phyloP scores from a whole-genome alignment of 495 filamentous ascomycete genomes.

The Parachaetomium inaequale region DNA sequence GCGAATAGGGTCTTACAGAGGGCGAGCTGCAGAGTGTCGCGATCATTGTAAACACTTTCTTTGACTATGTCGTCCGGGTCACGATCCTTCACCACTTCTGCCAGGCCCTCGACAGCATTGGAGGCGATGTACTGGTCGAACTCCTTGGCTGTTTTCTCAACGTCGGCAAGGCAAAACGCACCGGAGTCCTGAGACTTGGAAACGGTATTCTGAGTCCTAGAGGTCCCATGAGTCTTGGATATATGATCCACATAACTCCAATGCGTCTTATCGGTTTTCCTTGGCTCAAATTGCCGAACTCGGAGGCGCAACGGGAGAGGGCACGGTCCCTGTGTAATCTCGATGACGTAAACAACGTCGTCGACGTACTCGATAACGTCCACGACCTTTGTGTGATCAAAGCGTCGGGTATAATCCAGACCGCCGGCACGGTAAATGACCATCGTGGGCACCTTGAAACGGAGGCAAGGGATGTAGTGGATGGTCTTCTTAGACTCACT shows the following conservation, averaged over 20 bases:
- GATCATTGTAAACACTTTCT: constrained; percentile 27
- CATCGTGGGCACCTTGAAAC: constrained; percentile 38
- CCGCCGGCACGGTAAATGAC: constrained; percentile 39
- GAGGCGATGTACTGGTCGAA: constrained; percentile 34
- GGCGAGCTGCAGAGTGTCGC: constrained; percentile 16
- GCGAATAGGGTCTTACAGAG: constrained; percentile 14
- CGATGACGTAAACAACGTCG: constrained; percentile 25
- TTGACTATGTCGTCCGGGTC: constrained; percentile 19
- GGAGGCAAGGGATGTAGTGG: constrained; percentile 40
- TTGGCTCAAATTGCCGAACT: constrained; percentile 36
- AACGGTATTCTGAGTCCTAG: constrained; percentile 23
- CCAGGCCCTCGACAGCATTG: constrained; percentile 25
- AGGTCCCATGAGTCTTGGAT: background rate
- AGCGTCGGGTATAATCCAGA: constrained; percentile 38
- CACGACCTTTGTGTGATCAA: constrained; percentile 35
- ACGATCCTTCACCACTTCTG: constrained; percentile 16
- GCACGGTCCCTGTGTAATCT: constrained; percentile 33
- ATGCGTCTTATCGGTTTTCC: constrained; percentile 27
- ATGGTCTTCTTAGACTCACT: constrained; percentile 44
- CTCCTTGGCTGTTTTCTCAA: constrained; percentile 29
- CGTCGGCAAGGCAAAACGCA: constrained; percentile 38
- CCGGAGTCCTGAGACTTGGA: constrained; percentile 22
- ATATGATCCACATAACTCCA: constrained; percentile 30
- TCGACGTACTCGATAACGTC: constrained; percentile 34
- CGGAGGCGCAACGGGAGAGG: constrained; percentile 28